Evolutionary conservation across 495 filamentous ascomycete species (phyloP), one percentile per base, ranked within the genome.

Genomic region (Podospora pseudopauciseta): DNA sequence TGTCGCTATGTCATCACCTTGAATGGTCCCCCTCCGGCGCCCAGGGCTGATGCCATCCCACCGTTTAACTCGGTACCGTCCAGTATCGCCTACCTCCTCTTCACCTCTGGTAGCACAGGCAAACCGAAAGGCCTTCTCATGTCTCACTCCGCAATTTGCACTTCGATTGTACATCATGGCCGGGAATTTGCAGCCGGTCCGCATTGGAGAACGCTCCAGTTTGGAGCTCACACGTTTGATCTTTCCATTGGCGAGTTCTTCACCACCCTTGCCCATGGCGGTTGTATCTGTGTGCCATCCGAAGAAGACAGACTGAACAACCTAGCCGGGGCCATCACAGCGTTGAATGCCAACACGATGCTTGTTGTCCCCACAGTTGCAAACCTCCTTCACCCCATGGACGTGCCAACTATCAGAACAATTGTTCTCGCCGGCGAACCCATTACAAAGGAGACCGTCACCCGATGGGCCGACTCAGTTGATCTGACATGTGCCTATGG

Each of bases 171-270:
- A 54, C 18, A 18, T 54, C 49, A 9, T 11, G 49, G 49, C 49
- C 9, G 49, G 18, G 49, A 54, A 54, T 54, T 54, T 54, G 49
- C 20, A 20, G 20, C 20, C 20, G 49, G 49, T 54, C 49, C 49
- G 9, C 18, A 9, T 18, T 11, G 11, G 11, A 54, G 49, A 54
- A 18, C 49, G 72, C 53, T 89, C 15, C 86, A 90, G 63, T 89
- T 86, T 65, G 81, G 86, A 2, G 82, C 84, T 34, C 87, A 84
- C 65, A 85, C 86, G 0, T 90, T 88, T 56, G 88, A 90, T 63
- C 79, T 83, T 19, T 83, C 81, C 60, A 76, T 89, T 13, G 67
- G 80, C 7, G 87, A 89, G 16, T 85, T 85, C 9, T 79, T 86
- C 54, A 80, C 82, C 20, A 83, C 84, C 1, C 73, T 89, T 19